Base-by-base conservation (phyloP, 805 yeast species). In the Cyberlindnera xishuangbannaensis region DNA sequence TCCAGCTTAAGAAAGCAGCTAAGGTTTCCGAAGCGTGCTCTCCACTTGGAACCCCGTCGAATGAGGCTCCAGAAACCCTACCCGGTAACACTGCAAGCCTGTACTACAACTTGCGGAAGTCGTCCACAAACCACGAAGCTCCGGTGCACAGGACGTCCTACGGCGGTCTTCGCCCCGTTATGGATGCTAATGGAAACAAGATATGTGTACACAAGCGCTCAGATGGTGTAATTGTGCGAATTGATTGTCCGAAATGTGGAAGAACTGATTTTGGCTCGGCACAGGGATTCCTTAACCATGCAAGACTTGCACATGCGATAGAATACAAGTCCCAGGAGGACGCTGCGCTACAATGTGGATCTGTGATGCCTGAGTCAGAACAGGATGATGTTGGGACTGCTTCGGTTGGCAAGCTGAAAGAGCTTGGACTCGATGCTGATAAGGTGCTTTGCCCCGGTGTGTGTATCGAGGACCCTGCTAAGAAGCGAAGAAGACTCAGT, bases 251-350 rank as follows among this genome's bases (percentile, higher is more conserved):
- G 2, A 71, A 67, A 31, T 83, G 95, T 56, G 69, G 64, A 9
- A 56, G 88, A 33, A 67, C 76, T 26, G 83, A 81, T 41, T 83
- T 83, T 50, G 77, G 84, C 7, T 73, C 83, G 11, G 84, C 87
- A 0, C 92, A 83, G 51, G 92, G 92, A 12, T 81, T 83, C 45
- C 66, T 82, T 23, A 83, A 82, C 53, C 94, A 83, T 54, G 73
- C 81, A 34, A 64, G 92, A 38, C 68, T 80, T 17, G 82, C 87
- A 7, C 94, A 83, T 53, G 61, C 73, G n/a, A 73, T 70, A 35
- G 84, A 78, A 37, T 82, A 71, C 42, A 69, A 78, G 6, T 73
- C 81, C 7, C 90, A 82, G 47, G 86, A 79, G 41, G 70, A 79
- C 11, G 88, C 92, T 2, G 86, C 88, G 0, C 56, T 77, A 41